These are phyloP conservation scores for Lachancea fermentati DNA, from an alignment of 805 yeast genomes.

Conservation along the genomic window DNA sequence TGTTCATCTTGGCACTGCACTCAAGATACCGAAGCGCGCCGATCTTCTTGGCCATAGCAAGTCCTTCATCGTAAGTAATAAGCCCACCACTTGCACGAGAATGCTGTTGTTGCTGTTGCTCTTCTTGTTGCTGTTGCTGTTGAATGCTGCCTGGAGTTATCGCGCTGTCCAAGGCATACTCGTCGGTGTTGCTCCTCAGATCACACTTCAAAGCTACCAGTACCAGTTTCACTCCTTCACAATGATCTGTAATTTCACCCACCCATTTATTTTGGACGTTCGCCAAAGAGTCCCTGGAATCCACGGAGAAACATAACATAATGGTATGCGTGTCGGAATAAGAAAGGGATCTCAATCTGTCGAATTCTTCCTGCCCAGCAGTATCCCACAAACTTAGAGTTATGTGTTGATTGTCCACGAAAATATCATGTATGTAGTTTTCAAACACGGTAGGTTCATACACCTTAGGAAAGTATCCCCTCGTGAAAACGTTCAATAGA, in stretches of 20 bases:
- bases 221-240: conserved; percentile 89
- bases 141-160: conserved; percentile 26
- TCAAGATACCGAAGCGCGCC: conserved; percentile 94
- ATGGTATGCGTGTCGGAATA: conserved; percentile 91
- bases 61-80: conserved; percentile 88
- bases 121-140: conserved; percentile 19
- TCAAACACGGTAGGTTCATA: conserved; percentile 95
- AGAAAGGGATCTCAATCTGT: conserved; percentile 82
- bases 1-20: conserved; percentile 92
- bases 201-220: conserved; percentile 89
- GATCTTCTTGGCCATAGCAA: conserved; percentile 83
- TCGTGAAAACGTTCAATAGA: conserved; percentile 75
- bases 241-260: conserved; percentile 85
- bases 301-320: conserved; percentile 83
- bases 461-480: conserved; percentile 88
- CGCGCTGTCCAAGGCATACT: conserved; percentile 24
- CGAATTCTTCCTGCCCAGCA: conserved; percentile 97
- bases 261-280: conserved; percentile 95
- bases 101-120: conserved; percentile 15
- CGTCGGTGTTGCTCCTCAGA: conserved; percentile 70
- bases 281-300: conserved; percentile 84
- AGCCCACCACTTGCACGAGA: conserved; percentile 42
- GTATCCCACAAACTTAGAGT: conserved; percentile 96
- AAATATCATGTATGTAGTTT: conserved; percentile 95
- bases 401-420: conserved; percentile 81